Base-by-base conservation (phyloP, 2,329 filamentous ascomycete genomes). In the Neocucurbitaria cava region DNA sequence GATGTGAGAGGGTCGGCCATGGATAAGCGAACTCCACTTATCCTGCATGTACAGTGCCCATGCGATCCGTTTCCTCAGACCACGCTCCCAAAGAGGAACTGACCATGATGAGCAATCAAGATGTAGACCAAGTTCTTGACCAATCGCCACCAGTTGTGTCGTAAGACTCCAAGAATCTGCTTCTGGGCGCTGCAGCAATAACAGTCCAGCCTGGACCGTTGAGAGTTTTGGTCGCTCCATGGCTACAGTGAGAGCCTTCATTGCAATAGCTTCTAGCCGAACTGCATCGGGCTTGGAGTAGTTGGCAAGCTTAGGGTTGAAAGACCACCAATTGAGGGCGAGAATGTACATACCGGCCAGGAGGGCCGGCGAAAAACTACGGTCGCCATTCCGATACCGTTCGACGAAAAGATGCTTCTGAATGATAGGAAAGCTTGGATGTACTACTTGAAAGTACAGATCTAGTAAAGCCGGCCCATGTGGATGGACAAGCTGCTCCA, bases 41-140 rank as follows among this genome's bases (percentile, higher is more conserved):
- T 97, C 93, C 77, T 96, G 92, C 89, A 96, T 94, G 73, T 95
- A 96, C 46, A 96, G 77, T 2, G 91, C 92, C 92, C 93, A 96
- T 1, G 91, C 92, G 38, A 96, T 84, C 44, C 93, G 86, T 73
- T 94, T 95, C 56, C 93, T 84, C 54, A 96, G 75, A 0, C 91
- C 90, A 64, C 90, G 89, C 74, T 96, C 92, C 92, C 92, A 96
- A 0, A 83, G 83, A 24, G 92, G 91, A 49, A 96, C 94, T 58
- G 91, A 91, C 93, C 93, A 96, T 47, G 82, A 82, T 5, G 89
- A 86, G 77, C 92, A 96, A 76, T 96, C 92, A 36, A 96, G 86
- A 73, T 97, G 92, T 35, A 97, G 80, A 42, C 93, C 93, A 2
- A 97, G 83, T 74, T 96, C 92, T 73, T 96, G 92, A 0, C 86